Percentiles rank a stretch among this genome's conserved stretches.
Conservation (phyloP, 2,329 filamentous ascomycete species). For the Paracamarosporium sp. region DNA sequence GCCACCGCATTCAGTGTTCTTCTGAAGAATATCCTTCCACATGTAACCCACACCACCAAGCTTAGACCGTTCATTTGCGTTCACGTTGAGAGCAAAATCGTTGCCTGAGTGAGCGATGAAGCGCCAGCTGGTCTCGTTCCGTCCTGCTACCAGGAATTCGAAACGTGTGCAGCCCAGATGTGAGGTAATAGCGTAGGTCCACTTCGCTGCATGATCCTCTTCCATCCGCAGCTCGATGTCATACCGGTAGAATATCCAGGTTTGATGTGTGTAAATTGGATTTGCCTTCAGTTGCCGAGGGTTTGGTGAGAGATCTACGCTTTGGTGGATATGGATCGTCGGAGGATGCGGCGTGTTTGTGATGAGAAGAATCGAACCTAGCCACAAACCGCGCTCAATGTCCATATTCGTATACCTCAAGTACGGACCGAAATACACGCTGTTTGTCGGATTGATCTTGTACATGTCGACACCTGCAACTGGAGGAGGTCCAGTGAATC, state of each 20-base stretch:
- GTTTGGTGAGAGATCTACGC: constrained; percentile 88
- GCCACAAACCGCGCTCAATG: constrained; percentile 85
- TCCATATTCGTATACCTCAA: constrained; percentile 98
- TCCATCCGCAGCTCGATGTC: constrained; percentile 90
- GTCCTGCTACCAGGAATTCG: constrained; percentile 92
- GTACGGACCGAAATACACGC: constrained; percentile 97
- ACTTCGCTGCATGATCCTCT: constrained; percentile 77
- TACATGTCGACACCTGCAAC: constrained; percentile 91
- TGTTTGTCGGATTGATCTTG: constrained; percentile 90
- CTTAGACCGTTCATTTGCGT: constrained; percentile 81
- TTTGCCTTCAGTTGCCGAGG: constrained; percentile 84
- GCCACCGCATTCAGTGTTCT: constrained; percentile 93
- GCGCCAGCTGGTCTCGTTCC: constrained; percentile 89
- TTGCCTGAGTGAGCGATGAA: constrained; percentile 97
- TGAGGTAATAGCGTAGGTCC: constrained; percentile 98
- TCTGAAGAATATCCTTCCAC: constrained; percentile 99
- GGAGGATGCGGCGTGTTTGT: constrained; percentile 91
- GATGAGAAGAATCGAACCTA: constrained; percentile 91
- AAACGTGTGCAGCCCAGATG: constrained; percentile 97
- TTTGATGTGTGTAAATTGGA: constrained; percentile 85
- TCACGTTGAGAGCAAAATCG: constrained; percentile 89
- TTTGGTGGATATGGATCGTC: constrained; percentile 94
- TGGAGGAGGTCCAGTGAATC: constrained; percentile 88
- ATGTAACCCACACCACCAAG: constrained; percentile 91
- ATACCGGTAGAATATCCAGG: constrained; percentile 96